A percentile compares a stretch with the other conserved stretches of the same genome.
Evolutionary conservation across 2,329 filamentous ascomycete genomes (phyloP).

Genomic region (Emergomyces pasteurianus): DNA sequence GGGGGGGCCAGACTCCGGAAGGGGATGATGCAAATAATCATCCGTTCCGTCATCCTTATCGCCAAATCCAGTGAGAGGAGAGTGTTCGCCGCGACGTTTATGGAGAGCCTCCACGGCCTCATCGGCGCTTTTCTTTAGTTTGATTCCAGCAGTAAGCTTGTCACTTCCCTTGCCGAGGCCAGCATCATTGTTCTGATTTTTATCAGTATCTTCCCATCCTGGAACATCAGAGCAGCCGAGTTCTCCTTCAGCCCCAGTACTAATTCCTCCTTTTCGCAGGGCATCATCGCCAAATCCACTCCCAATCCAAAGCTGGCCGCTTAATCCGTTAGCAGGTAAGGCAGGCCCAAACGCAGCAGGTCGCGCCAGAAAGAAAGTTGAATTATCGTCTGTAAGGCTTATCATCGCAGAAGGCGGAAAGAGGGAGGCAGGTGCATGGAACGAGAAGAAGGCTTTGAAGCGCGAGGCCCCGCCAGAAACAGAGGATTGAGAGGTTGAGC

Average conservation of each 20-base stretch:
- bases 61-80: neutral
- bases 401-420: conserved; percentile 95
- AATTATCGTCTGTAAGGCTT: conserved; percentile 94
- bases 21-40: conserved; percentile 60
- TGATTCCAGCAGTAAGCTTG: neutral
- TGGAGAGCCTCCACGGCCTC: neutral
- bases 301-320: conserved; percentile 85
- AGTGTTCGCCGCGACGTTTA: neutral
- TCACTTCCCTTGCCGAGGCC: neutral
- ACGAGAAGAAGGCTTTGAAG: conserved; percentile 52
- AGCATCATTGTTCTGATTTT: conserved; percentile 9
- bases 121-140: neutral
- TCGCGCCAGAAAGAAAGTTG: conserved; percentile 86
- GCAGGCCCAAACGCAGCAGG: conserved; percentile 86
- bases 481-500: conserved; percentile 24
- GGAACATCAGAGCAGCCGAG: conserved; percentile 91
- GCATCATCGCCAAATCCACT: conserved; percentile 79
- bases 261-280: conserved; percentile 44
- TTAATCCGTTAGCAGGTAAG: conserved; percentile 63
- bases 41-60: conserved; percentile 62
- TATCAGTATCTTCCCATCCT: conserved; percentile 60
- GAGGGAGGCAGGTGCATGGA: conserved; percentile 67
- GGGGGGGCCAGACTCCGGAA: conserved; percentile 32
- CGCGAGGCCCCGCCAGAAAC: conserved; percentile 30
- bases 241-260: conserved; percentile 57